Base-by-base conservation (phyloP, 2,329 filamentous ascomycete species). In the Diaporthe longicolla region DNA sequence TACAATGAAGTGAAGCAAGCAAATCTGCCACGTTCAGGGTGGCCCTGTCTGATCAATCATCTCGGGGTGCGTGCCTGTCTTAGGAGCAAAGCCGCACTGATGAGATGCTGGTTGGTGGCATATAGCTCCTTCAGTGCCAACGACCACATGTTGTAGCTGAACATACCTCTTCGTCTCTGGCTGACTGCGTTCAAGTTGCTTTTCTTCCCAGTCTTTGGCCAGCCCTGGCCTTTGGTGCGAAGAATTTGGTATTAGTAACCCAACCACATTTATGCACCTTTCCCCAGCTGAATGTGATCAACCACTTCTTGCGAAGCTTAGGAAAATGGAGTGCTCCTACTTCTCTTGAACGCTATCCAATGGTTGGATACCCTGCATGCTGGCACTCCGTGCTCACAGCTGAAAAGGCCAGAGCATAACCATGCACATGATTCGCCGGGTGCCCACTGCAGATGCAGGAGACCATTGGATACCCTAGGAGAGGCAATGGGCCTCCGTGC, bases 381-480 rank as follows among this genome's bases (percentile, higher is more conserved):
- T 48, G 45, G 21, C 45, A 48, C 19, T 48, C 21, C 45, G 45
- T 48, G 45, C 45, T 48, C 45, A 48, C 19, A 21, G 19, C 21
- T 35, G 43, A 26, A 43, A 50, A 35, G 5, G 26, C 10, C 29
- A 35, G 19, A 35, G 32, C 13, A 35, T 21, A n/a, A 50, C 13
- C 2, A n/a, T 65, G 43, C 13, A 32, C 19, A 50, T 48, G 61
- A 50, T 50, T 65, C 26, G 61, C 61, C 32, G 26, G 9, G 26
- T 10, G 10, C 48, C 11, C 43, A 13, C 26, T 24, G 61, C 26
- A 66, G 43, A 66, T 66, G 59, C 59, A 48, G 24, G 40, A 63
- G 40, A 26, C 21, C 40, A 32, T 32, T 32, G 40, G 37, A 8
- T 40, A 40, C 37, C 11, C 37, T 40, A 21, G 13, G 7, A 26